phyloP scores from a whole-genome alignment of 768 basidiomycete species.

The Collybia sordida region DNA sequence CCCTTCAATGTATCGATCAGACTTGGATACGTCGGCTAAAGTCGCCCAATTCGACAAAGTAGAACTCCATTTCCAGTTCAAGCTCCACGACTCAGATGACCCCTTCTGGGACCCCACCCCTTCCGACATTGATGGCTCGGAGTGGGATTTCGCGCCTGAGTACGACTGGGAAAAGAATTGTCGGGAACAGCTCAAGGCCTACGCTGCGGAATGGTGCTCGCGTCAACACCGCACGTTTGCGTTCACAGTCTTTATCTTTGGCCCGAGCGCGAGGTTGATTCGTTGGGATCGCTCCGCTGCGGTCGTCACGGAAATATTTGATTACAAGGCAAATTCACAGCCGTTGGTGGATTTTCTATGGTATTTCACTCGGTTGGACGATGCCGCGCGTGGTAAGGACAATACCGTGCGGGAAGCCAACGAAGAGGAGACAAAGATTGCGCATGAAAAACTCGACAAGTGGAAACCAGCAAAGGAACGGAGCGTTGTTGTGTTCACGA shows the following conservation, averaged over 20 bases:
- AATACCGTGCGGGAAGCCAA: slow-evolving; percentile 17
- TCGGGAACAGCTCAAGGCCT: slow-evolving; percentile 21
- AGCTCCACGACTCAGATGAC: slow-evolving; percentile 3
- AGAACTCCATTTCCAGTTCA: slow-evolving; percentile 15
- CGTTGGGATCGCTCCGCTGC: slow-evolving; percentile 31
- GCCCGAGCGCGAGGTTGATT: slow-evolving; percentile 24
- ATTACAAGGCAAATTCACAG: slow-evolving; percentile 14
- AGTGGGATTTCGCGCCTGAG: slow-evolving; percentile 3
- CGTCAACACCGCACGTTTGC: slow-evolving; percentile 25
- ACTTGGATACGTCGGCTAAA: neutral
- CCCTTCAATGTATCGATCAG: slow-evolving; percentile 1
- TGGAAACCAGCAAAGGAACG: slow-evolving; percentile 3
- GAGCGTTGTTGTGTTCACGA: slow-evolving; percentile 8
- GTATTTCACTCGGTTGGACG: slow-evolving; percentile 18
- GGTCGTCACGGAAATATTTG: slow-evolving; percentile 26
- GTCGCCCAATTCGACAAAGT: neutral
- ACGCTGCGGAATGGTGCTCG: slow-evolving; percentile 17
- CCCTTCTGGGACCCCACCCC: slow-evolving; percentile 8
- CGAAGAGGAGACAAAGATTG: slow-evolving; percentile 5
- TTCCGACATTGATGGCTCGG: neutral
- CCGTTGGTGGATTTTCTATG: slow-evolving; percentile 27
- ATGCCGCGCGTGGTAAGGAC: slow-evolving; percentile 23
- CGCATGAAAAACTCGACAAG: slow-evolving; percentile 4
- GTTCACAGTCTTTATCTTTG: slow-evolving; percentile 26
- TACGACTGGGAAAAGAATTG: neutral